A percentile compares a stretch with the other conserved stretches of the same genome.
Evolutionary conservation across 2,329 filamentous ascomycete genomes (phyloP).

Genomic region (Metarhizium guizhouense): DNA sequence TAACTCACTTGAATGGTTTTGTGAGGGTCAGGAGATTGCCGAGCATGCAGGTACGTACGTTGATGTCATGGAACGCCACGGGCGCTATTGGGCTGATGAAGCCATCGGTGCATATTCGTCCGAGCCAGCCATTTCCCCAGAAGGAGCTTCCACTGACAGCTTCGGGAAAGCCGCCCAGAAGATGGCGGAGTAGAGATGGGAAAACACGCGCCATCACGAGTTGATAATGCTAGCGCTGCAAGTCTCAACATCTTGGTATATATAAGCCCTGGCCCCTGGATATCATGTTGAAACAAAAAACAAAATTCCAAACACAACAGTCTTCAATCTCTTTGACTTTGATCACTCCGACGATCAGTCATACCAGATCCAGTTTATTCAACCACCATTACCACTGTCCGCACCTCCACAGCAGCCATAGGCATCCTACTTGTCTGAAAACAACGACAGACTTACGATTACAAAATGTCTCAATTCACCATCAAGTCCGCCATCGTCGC

Average conservation of each 20-base stretch:
- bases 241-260: not conserved
- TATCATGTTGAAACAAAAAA: not conserved
- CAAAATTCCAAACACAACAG: not conserved
- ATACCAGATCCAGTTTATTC: too few species aligned
- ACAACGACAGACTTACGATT: not conserved
- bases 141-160: not conserved
- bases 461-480: not conserved
- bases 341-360: too few species aligned
- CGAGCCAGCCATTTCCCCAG: not conserved
- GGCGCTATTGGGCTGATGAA: not conserved
- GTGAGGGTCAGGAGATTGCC: too few species aligned
- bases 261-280: not conserved
- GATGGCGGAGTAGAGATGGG: too few species aligned
- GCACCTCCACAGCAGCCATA: not conserved
- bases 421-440: not conserved
- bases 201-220: not conserved
- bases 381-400: too few species aligned
- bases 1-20: too few species aligned
- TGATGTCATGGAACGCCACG: not conserved
- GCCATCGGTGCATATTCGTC: not conserved
- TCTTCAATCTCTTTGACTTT: too few species aligned
- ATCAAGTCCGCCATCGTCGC: not conserved
- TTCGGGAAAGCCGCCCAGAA: not conserved
- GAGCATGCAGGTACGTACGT: too few species aligned
- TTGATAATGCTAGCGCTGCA: not conserved